Conservation (phyloP, 352 stramenopile genomes). For the Globisporangium nodosum region DNA sequence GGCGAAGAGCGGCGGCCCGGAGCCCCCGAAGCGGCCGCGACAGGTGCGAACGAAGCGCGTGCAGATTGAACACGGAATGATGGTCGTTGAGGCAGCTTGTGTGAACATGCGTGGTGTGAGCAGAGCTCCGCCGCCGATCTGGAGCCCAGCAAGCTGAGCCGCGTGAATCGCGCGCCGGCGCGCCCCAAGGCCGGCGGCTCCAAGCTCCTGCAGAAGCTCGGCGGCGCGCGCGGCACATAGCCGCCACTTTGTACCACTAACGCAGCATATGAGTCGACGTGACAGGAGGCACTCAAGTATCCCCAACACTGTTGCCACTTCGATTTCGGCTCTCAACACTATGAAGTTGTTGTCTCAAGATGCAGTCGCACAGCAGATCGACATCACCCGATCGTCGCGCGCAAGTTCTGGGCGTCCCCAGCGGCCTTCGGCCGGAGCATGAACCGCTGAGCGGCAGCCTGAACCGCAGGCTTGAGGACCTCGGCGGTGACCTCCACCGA, state of each 20-base stretch:
- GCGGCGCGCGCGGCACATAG: constrained; percentile 17
- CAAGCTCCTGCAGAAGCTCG: constrained; percentile 78
- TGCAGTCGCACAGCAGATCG: too few species aligned
- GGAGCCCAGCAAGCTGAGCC: constrained; percentile 51
- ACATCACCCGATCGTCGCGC: constrained; percentile 11
- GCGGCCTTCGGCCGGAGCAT: constrained; percentile 15
- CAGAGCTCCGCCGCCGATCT: constrained; percentile 36
- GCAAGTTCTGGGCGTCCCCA: not conserved
- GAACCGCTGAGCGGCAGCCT: constrained; percentile 31
- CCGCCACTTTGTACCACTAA: not conserved
- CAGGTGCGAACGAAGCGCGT: constrained; percentile 21
- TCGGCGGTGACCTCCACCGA: constrained; percentile 17
- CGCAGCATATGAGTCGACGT: not conserved
- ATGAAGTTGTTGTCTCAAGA: not conserved
- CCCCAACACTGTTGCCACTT: too few species aligned
- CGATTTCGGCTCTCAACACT: not conserved
- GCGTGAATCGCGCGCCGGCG: constrained; percentile 33
- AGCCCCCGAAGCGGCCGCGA: constrained; percentile 48
- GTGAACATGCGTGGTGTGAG: constrained; percentile 1
- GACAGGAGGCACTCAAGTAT: too few species aligned
- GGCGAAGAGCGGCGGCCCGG: constrained; percentile 14
- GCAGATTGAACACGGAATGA: not conserved
- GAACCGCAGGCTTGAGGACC: constrained; percentile 26
- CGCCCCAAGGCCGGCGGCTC: constrained; percentile 32
- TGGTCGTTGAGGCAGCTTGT: not conserved